Percentiles rank a stretch among this genome's conserved stretches.
Conservation (phyloP, 2,329 filamentous ascomycete species). For the Sporothrix euskadiensis region DNA sequence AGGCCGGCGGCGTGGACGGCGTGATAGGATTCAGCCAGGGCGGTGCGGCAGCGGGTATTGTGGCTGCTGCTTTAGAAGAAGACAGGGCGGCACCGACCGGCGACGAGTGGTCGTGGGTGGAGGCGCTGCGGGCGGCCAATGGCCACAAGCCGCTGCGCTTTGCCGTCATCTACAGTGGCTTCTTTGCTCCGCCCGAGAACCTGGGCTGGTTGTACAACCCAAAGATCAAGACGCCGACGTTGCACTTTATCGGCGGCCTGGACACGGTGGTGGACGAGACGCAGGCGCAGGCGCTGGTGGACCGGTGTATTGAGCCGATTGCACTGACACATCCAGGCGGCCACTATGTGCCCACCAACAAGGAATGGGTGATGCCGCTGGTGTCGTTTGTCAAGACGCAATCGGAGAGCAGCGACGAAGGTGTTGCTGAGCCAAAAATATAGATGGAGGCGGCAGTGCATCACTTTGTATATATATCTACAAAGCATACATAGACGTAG, state of each 20-base stretch:
- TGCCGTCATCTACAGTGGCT: slow-evolving; percentile 75
- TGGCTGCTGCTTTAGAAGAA: slow-evolving; percentile 74
- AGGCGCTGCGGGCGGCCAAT: slow-evolving; percentile 53
- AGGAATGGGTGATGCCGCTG: slow-evolving; percentile 76
- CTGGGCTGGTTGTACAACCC: slow-evolving; percentile 74
- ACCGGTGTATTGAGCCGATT: slow-evolving; percentile 59
- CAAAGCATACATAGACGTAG: neutral
- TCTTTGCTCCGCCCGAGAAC: slow-evolving; percentile 61
- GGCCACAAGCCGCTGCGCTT: slow-evolving; percentile 59
- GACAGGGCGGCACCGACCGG: slow-evolving; percentile 33
- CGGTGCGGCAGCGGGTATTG: slow-evolving; percentile 68
- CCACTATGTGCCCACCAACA: slow-evolving; percentile 82
- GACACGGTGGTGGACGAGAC: slow-evolving; percentile 86
- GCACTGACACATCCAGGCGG: slow-evolving; percentile 78
- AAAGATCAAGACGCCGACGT: slow-evolving; percentile 69
- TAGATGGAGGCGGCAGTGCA: neutral
- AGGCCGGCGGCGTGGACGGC: slow-evolving; percentile 70
- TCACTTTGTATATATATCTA: neutral
- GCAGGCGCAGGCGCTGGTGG: slow-evolving; percentile 66
- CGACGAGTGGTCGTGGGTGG: slow-evolving; percentile 46
- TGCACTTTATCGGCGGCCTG: slow-evolving; percentile 80
- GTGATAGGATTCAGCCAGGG: slow-evolving; percentile 84
- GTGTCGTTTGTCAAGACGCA: slow-evolving; percentile 43
- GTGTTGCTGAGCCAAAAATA: slow-evolving; percentile 13
- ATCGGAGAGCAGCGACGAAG: slow-evolving; percentile 23